Conservation (phyloP, 1,139 yeast species). For the Scheffersomyces quercinus region DNA sequence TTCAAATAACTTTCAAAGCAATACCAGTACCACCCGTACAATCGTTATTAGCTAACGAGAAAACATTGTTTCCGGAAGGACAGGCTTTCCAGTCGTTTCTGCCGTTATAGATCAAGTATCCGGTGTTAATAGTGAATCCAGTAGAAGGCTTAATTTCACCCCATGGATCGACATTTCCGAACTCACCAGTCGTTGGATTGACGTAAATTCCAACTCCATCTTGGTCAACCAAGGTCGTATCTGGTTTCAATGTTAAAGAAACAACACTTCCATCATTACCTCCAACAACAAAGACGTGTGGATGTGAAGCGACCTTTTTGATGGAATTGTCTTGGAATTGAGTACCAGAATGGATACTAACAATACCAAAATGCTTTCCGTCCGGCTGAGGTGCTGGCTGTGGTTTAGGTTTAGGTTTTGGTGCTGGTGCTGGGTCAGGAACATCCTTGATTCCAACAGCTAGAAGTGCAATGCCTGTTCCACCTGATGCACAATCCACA, state of each 20-base stretch:
- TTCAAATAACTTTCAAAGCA: conserved; percentile 16
- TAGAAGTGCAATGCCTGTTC: conserved; percentile 13
- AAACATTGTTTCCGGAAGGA: conserved; percentile 26
- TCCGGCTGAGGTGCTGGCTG: not conserved
- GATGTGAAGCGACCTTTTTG: conserved; percentile 28
- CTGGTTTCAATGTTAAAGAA: conserved; percentile 21
- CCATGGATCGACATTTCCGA: conserved; percentile 31
- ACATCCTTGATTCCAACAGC: conserved; percentile 2
- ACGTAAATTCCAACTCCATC: conserved; percentile 26
- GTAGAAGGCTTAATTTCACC: conserved; percentile 24
- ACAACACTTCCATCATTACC: conserved; percentile 28
- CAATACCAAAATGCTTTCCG: conserved; percentile 12
- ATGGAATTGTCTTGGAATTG: conserved; percentile 21
- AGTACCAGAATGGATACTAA: conserved; percentile 23
- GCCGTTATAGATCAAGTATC: conserved; percentile 22
- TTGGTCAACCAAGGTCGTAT: conserved; percentile 29
- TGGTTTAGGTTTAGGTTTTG: not conserved
- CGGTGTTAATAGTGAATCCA: conserved; percentile 25
- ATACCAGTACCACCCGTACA: conserved; percentile 32
- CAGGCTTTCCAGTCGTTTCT: conserved; percentile 25
- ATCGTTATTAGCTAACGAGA: conserved; percentile 25
- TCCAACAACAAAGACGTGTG: conserved; percentile 33
- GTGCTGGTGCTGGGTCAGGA: not conserved
- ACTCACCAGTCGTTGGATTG: conserved; percentile 27
- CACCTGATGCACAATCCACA: conserved; percentile 8